Evolutionary conservation across 2,329 filamentous ascomycete genomes (phyloP).

Genomic region (Diaporthe velutina): DNA sequence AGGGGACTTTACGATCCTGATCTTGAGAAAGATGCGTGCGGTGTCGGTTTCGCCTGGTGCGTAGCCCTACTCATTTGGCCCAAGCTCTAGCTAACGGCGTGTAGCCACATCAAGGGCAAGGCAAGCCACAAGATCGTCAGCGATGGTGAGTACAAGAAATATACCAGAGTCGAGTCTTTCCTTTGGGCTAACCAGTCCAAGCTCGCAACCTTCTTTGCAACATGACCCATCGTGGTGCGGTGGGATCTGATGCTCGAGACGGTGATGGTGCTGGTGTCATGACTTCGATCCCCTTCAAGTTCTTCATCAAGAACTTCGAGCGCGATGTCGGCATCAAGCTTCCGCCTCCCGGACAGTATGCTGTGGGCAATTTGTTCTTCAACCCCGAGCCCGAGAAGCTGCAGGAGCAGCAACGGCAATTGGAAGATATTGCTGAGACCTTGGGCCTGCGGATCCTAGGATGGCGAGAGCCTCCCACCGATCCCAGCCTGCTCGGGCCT

Average conservation of each 20-base stretch:
- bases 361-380: constrained; percentile 98
- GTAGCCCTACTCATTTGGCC: constrained; percentile 44
- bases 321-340: constrained; percentile 89
- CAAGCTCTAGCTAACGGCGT: constrained; percentile 34
- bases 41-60: constrained; percentile 98
- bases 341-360: constrained; percentile 92
- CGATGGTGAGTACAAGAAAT: constrained; percentile 78
- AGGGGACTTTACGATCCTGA: constrained; percentile 94
- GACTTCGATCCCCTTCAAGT: constrained; percentile 98
- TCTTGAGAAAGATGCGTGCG: constrained; percentile 98
- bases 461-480: constrained; percentile 95
- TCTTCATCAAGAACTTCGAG: constrained; percentile 99
- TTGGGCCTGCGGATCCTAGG: constrained; percentile 91
- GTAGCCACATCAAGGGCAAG: constrained; percentile 95
- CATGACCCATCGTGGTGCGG: constrained; percentile 99
- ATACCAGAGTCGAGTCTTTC: neutral
- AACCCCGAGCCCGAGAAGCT: constrained; percentile 94
- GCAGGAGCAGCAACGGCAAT: constrained; percentile 89
- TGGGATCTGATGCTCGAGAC: constrained; percentile 97
- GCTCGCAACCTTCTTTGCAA: constrained; percentile 96
- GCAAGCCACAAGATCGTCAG: constrained; percentile 98
- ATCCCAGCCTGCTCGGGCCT: constrained; percentile 92
- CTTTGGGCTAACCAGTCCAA: constrained; percentile 51
- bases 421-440: constrained; percentile 92
- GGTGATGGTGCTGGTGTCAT: constrained; percentile 99